Base-by-base conservation (phyloP, 371 early-diverging fungal genomes). In the Mortierella sp. region DNA sequence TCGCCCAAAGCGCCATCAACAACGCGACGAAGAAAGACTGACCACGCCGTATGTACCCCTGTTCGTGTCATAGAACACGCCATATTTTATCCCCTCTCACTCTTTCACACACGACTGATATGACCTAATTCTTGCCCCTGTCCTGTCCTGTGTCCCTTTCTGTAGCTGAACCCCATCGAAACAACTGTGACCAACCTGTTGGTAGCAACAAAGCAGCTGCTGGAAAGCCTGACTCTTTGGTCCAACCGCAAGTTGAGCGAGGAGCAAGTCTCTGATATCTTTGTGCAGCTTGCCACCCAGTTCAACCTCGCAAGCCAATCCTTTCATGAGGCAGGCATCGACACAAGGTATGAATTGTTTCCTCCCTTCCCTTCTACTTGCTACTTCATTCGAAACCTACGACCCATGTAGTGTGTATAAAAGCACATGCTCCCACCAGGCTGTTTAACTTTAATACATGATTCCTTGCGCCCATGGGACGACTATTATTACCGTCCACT, bases 151-250 rank as follows among this genome's bases (percentile, higher is more conserved):
- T 11, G 39, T n/a, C 12, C 24, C 26, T 23, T 50, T 41, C n/a
- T 46, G 21, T 60, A 86, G 86, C 72, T 81, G 81, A 73, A 72
- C 43, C 78, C 81, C 9, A 85, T 86, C 50, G 87, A 89, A 51
- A 73, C 71, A 30, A 80, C 82, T 23, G 84, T 89, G 7, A 84
- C 87, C 7, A 66, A 76, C 53, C 64, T 89, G 17, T 54, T 89
- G 17, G 57, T 79, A 56, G 81, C 84, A 2, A 87, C 89, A 17
- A 87, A 87, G 62, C 76, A 79, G 50, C 62, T 89, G 24, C 66
- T 89, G 23, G 83, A 84, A 44, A 78, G 78, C 7, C 67, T 89
- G 34, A 87, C 86, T 15, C 72, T 59, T 2, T 89, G 89, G 89
- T 83, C 87, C 24, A 52, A 56, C n/a, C 68, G 78, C 7, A 73